Conservation (phyloP, 495 filamentous ascomycete species). For the Podospora pseudopauciseta region DNA sequence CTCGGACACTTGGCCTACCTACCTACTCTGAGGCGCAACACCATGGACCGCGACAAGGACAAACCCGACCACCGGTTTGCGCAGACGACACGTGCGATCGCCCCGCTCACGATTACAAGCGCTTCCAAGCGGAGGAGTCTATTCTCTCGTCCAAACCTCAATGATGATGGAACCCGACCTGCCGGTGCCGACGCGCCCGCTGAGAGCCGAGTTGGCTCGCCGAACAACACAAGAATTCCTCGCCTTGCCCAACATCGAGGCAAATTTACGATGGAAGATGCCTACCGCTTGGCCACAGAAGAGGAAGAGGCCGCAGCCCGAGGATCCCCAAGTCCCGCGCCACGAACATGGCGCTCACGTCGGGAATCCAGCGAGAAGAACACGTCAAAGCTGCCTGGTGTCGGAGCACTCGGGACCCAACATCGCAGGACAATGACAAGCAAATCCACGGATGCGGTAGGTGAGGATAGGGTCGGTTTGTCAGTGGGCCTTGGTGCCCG, state of each 20-base stretch:
- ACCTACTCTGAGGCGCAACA: neutral
- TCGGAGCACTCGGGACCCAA: slow-evolving; percentile 9
- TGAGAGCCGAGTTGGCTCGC: slow-evolving; percentile 26
- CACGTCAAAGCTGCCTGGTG: slow-evolving; percentile 18
- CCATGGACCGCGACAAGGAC: slow-evolving; percentile 28
- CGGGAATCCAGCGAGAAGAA: slow-evolving; percentile 27
- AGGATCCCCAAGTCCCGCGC: slow-evolving; percentile 48
- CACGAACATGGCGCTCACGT: slow-evolving; percentile 35
- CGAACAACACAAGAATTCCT: slow-evolving; percentile 40
- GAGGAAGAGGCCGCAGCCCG: slow-evolving; percentile 41
- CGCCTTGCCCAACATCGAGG: slow-evolving; percentile 30
- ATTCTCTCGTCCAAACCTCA: slow-evolving; percentile 21
- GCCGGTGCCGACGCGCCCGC: slow-evolving; percentile 16
- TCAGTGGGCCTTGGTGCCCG: slow-evolving; percentile 13
- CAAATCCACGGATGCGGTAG: slow-evolving; percentile 5
- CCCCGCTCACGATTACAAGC: slow-evolving; percentile 27
- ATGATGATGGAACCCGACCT: slow-evolving; percentile 18
- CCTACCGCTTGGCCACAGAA: slow-evolving; percentile 42
- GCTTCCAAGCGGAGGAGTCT: slow-evolving; percentile 24
- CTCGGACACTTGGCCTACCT: neutral
- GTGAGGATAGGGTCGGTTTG: slow-evolving; percentile 18
- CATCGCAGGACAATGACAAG: neutral
- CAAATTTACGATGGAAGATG: slow-evolving; percentile 38
- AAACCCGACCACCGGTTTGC: slow-evolving; percentile 10
- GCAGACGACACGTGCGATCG: slow-evolving; percentile 23